Percentiles rank a stretch among this genome's conserved stretches.
Evolutionary conservation across 2,329 filamentous ascomycete genomes (phyloP).

Genomic region (Fusarium buharicum): DNA sequence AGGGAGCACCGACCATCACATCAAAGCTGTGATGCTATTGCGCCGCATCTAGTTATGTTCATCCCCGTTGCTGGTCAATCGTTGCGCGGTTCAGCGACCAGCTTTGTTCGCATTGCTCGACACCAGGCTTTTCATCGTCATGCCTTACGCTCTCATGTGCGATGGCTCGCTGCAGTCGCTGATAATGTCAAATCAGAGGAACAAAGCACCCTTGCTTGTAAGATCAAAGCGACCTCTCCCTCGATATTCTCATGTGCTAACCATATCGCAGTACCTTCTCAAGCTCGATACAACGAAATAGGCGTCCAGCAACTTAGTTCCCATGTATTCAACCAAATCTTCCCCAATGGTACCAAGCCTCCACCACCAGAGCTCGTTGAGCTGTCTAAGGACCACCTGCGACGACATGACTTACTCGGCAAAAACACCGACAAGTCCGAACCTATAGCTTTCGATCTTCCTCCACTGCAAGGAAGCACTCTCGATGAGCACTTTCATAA

Average conservation of each 20-base stretch:
- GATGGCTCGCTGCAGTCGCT: conserved; percentile 58
- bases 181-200: conserved; percentile 33
- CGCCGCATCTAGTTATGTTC: conserved; percentile 46
- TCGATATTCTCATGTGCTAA: not conserved
- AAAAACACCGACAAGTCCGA: conserved; percentile 83
- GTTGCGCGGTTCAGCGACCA: conserved; percentile 55
- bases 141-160: conserved; percentile 51
- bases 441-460: conserved; percentile 88
- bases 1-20: conserved; percentile 7
- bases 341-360: conserved; percentile 66
- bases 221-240: conserved; percentile 34
- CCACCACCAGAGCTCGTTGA: conserved; percentile 78
- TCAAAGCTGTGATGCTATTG: conserved; percentile 42
- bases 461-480: conserved; percentile 78
- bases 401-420: conserved; percentile 84
- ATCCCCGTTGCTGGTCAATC: conserved; percentile 50
- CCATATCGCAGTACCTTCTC: conserved; percentile 56
- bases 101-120: conserved; percentile 63
- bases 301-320: conserved; percentile 92
- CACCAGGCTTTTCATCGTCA: conserved; percentile 56
- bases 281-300: conserved; percentile 87
- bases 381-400: conserved; percentile 83
- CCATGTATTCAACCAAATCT: conserved; percentile 85
- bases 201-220: conserved; percentile 55
- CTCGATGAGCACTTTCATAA: conserved; percentile 95